Evolutionary conservation across 164 flowering plant species (phyloP), one percentile per base, ranked within the genome.

Genomic region (Taxillus chinensis): DNA sequence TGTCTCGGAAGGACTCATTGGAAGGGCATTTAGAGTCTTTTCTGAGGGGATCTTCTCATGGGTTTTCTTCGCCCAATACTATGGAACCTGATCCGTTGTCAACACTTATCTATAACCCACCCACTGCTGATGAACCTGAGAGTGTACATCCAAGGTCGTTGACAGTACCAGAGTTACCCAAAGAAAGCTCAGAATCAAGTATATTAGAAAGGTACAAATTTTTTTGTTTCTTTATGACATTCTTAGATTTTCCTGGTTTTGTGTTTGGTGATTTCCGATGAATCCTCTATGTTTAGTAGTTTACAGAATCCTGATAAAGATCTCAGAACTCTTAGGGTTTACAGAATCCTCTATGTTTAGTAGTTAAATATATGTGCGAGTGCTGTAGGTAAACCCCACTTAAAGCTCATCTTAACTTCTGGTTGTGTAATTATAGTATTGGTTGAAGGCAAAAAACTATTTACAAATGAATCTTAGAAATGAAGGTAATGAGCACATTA

Each of bases 21-120:
- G 80, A 77, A 15, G 77, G 45, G 38, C 70, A 67, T 67, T 50
- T 70, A 46, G 63, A 57, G 14, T 59, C 77, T 39, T 56, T 67
- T 59, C 56, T 66, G 13, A 61, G 60, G 41, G 64, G 66, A 15
- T 64, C 74, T 39, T 71, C 77, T 41, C 8, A 50, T 62, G 51
- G 58, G 3, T 41, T 27, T 55, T 64, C 77, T 45, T 64, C 78
- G 45, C 67, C 83, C 39, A 68, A 64, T 65, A 27, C 27, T 27
- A 59, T 45, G 57, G 74, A 66, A 57, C 67, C 73, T 51, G 85
- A 81, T 73, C 78, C 76, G 64, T 50, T 83, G 39, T 71, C 81
- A 54, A 64, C 74, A 45, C 78, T 83, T 67, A 54, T 81, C 38
- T 59, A 66, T 66, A 66, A 60, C 54, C 65, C 60, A 17, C 65